phyloP scores from a whole-genome alignment of 2,329 filamentous ascomycete genomes.

The Uncinocarpus reesii region DNA sequence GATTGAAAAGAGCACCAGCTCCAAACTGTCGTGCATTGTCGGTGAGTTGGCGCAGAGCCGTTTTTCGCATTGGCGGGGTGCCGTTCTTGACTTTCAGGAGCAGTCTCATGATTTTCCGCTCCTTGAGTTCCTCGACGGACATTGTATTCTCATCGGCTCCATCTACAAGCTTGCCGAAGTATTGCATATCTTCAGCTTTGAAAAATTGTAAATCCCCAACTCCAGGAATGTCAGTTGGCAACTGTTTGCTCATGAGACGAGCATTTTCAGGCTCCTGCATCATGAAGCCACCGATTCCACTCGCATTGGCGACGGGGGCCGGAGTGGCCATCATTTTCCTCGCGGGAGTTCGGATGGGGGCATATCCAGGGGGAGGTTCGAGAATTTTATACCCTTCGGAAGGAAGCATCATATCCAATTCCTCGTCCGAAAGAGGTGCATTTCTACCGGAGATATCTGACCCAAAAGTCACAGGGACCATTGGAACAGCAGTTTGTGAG shows the following conservation, averaged over 20 bases:
- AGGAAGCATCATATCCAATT: conserved; percentile 83
- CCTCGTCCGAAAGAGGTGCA: conserved; percentile 78
- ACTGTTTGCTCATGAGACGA: conserved; percentile 72
- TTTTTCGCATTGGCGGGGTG: conserved; percentile 97
- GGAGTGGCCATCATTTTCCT: conserved; percentile 66
- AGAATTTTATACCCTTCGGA: conserved; percentile 87
- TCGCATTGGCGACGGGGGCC: conserved; percentile 50
- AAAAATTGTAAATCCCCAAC: conserved; percentile 96
- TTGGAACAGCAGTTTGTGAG: conserved; percentile 47
- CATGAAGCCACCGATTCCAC: conserved; percentile 70
- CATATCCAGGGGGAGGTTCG: conserved; percentile 83
- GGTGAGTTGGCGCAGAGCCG: conserved; percentile 87
- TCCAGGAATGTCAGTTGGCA: conserved; percentile 85
- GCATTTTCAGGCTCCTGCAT: conserved; percentile 90
- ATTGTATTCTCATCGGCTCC: conserved; percentile 83
- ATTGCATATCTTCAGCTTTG: conserved; percentile 97
- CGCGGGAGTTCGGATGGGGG: conserved; percentile 65
- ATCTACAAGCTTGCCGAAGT: conserved; percentile 95
- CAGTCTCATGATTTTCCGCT: conserved; percentile 95
- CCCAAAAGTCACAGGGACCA: conserved; percentile 57
- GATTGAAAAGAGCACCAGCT: conserved; percentile 87
- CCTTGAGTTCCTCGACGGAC: conserved; percentile 90
- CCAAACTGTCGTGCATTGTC: conserved; percentile 96
- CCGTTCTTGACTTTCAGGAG: conserved; percentile 98
- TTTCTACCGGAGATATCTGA: conserved; percentile 72